Base-by-base conservation (phyloP, 2,329 filamentous ascomycete species). In the Juglanconis oblonga region DNA sequence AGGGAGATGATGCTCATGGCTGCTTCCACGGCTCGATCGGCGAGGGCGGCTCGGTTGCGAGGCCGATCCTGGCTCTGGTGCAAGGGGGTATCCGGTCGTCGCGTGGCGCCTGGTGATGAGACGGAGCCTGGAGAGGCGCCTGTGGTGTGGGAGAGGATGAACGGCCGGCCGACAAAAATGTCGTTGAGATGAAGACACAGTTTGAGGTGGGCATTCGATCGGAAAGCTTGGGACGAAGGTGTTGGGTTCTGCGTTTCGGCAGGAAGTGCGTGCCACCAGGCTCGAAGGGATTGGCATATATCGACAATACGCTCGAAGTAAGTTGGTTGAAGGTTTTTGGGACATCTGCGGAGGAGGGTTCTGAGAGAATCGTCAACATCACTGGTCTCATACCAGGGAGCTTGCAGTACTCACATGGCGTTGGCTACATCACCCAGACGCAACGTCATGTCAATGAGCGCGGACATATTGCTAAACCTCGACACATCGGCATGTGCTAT, bases 121-220 rank as follows among this genome's bases (percentile, higher is more conserved):
- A 38, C n/a, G 48, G 55, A 45, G 33, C 53, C 48, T 2, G 60
- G 57, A 1, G 62, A 55, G n/a, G 47, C 33, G 5, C 48, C 49
- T 10, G 24, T 44, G 0, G 57, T 66, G 62, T 65, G 68, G 59
- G 71, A 73, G 62, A 83, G 79, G 24, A 84, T 76, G 64, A 84
- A 84, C 2, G 79, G 79, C 2, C 81, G 77, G 14, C 81, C 81
- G 55, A 81, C 76, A 61, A 82, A 84, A 66, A 84, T 80, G 48
- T 81, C 75, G 3, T 81, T 75, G 48, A 83, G 72, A 64, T 80
- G 81, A 65, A 82, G 82, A 61, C 82, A 80, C 3, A 84, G 72
- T 57, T 79, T 77, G 8, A 84, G 68, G 58, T 84, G 81, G 44
- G 81, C 76, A 48, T 79, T 78, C 5, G 77, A 74, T 9, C 81